phyloP scores from a whole-genome alignment of 805 yeast genomes.

The Metschnikowia santaceciliae region DNA sequence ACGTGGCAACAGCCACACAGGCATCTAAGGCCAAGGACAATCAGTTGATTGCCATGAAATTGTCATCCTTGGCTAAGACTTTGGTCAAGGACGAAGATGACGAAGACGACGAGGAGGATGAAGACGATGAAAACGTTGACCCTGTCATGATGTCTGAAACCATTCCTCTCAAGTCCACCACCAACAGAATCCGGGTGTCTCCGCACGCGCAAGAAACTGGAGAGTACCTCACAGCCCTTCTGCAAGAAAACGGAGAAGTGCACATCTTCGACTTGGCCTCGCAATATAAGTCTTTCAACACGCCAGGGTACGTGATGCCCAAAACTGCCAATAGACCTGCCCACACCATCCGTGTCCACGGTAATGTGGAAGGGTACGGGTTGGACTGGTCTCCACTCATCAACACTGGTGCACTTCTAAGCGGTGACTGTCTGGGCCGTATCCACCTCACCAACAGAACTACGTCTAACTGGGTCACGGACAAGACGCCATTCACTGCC shows the following conservation, averaged over 20 bases:
- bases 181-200: constrained; percentile 82
- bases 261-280: constrained; percentile 75
- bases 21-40: constrained; percentile 85
- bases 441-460: constrained; percentile 75
- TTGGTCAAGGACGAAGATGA: constrained; percentile 79
- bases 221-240: constrained; percentile 81
- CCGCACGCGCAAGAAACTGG: constrained; percentile 73
- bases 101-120: constrained; percentile 69
- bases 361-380: constrained; percentile 96
- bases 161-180: constrained; percentile 74
- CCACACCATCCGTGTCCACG: constrained; percentile 80
- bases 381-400: constrained; percentile 92
- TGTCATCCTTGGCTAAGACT: constrained; percentile 80
- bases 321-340: constrained; percentile 74
- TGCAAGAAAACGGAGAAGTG: constrained; percentile 89
- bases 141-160: constrained; percentile 86
- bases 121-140: constrained; percentile 62
- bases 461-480: constrained; percentile 79
- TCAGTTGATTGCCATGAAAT: constrained; percentile 78
- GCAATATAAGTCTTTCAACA: constrained; percentile 77
- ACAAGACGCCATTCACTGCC: constrained; percentile 71
- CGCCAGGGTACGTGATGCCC: constrained; percentile 81
- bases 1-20: constrained; percentile 89
- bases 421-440: constrained; percentile 88
- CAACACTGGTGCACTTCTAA: constrained; percentile 71